Evolutionary conservation across 768 basidiomycete genomes (phyloP).

Genomic region (Psilocybe cubensis): DNA sequence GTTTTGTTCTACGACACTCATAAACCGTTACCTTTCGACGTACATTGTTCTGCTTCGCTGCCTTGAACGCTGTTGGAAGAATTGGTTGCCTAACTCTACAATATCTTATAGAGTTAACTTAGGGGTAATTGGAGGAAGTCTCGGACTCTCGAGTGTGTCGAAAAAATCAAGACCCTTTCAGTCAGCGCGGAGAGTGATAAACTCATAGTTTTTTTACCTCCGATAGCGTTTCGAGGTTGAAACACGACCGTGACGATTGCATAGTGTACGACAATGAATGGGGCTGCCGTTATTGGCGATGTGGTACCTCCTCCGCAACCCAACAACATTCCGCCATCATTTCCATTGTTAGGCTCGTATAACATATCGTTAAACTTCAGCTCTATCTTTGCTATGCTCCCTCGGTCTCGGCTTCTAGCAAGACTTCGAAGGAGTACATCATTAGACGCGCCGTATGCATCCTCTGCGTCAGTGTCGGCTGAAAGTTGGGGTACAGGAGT

Average conservation of each 20-base stretch:
- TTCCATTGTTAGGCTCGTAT: slow-evolving; percentile 23
- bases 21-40: neutral
- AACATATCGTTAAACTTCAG: slow-evolving; percentile 52
- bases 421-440: slow-evolving; percentile 10
- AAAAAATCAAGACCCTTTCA: neutral
- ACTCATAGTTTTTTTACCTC: neutral
- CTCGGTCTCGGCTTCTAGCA: slow-evolving; percentile 21
- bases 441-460: slow-evolving; percentile 7
- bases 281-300: slow-evolving; percentile 11
- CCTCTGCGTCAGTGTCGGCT: slow-evolving; percentile 15
- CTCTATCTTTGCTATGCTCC: slow-evolving; percentile 42
- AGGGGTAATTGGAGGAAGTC: neutral
- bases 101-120: neutral
- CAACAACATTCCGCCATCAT: slow-evolving; percentile 4
- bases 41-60: neutral
- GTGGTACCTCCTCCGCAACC: neutral
- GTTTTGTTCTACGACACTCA: neutral
- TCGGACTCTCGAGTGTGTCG: neutral
- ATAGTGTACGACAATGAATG: slow-evolving; percentile 13
- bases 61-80: neutral
- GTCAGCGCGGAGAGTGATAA: neutral
- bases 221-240: neutral
- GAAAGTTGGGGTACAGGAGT: slow-evolving; percentile 12
- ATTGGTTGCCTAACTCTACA: too few species aligned
- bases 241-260: neutral